Evolutionary conservation across 257 asterid species (phyloP), one percentile per base, ranked within the genome.

Genomic region (Penstemon davidsonii): DNA sequence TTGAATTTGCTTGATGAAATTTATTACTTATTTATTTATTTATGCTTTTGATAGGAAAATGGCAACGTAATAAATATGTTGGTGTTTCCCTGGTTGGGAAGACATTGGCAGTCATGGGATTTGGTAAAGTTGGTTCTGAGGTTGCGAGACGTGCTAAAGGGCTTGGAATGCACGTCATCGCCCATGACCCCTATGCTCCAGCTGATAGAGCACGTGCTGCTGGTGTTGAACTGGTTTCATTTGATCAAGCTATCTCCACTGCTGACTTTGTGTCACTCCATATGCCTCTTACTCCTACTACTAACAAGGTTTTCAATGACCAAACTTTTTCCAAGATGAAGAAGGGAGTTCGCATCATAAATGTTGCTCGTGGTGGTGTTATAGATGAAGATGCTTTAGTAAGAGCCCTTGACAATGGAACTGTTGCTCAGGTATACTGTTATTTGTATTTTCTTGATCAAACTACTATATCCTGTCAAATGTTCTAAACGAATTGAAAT

Each of bases 101-200:
- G 82, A 93, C 99, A 33, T 11, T 93, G 74, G 96, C 96, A 5
- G 83, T 93, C 45, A 84, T 93, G 99, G 99, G 99, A 54, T 93
- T 93, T 42, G 97, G 99, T 37, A 93, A 93, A 71, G 99, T 93
- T 64, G 88, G 88, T 54, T 80, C 88, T 4, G 88, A 83, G 73
- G 88, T 83, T 63, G 88, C 88, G 4, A 80, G 99, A 47, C 92
- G 99, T 12, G 99, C 99, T 1, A 93, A 91, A 68, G 99, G 99
- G 59, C 96, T 93, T 0, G 99, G 99, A 8, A 93, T 93, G 96
- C 83, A 83, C 60, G 96, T 93, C 6, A 79, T 93, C 61, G 94
- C 99, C 25, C 99, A 93, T 15, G 99, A 93, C 53, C 99, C 99
- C 8, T 93, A 93, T 78, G 96, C 99, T 59, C 97, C 99, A 7